Percentiles rank a stretch among this genome's conserved stretches.
These are phyloP conservation scores for Chamaecrista fasciculata DNA, from an alignment of 306 rosid genomes.

Conservation along the genomic window DNA sequence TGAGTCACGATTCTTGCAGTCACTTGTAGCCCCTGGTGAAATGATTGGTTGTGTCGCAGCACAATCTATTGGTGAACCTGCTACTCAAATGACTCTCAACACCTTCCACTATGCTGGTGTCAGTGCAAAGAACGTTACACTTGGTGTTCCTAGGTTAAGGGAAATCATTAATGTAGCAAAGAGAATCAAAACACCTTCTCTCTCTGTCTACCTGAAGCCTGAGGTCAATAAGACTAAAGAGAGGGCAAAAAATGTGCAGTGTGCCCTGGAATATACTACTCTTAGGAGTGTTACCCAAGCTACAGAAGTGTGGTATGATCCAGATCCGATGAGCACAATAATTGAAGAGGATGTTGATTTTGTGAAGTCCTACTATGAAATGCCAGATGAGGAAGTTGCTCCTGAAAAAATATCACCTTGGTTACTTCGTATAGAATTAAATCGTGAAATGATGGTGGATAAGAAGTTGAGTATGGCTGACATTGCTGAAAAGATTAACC, in stretches of 20 bases:
- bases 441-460: constrained; percentile 99
- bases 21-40: constrained; percentile 97
- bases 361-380: constrained; percentile 88
- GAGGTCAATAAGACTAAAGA: constrained; percentile 90
- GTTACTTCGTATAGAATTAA: constrained; percentile 94
- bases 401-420: constrained; percentile 97
- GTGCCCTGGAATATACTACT: constrained; percentile 97
- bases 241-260: constrained; percentile 95
- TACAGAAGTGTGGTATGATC: constrained; percentile 98
- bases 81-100: constrained; percentile 99
- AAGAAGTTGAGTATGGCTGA: constrained; percentile 99
- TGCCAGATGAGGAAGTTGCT: constrained; percentile 97
- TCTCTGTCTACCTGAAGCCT: constrained; percentile 80
- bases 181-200: constrained; percentile 93
- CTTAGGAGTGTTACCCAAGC: constrained; percentile 98
- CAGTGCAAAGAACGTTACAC: constrained; percentile 97
- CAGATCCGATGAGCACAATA: constrained; percentile 89
- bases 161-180: constrained; percentile 98
- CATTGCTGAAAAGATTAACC: constrained; percentile 96
- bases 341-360: constrained; percentile 94
- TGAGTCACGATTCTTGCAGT: constrained; percentile 93
- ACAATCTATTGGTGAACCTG: constrained; percentile 97
- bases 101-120: constrained; percentile 99
- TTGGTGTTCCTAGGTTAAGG: constrained; percentile 97
- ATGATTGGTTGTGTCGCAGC: constrained; percentile 99